Conservation (phyloP, 1,284 basidiomycete species). For the Sanguinoderma infundibulare region DNA sequence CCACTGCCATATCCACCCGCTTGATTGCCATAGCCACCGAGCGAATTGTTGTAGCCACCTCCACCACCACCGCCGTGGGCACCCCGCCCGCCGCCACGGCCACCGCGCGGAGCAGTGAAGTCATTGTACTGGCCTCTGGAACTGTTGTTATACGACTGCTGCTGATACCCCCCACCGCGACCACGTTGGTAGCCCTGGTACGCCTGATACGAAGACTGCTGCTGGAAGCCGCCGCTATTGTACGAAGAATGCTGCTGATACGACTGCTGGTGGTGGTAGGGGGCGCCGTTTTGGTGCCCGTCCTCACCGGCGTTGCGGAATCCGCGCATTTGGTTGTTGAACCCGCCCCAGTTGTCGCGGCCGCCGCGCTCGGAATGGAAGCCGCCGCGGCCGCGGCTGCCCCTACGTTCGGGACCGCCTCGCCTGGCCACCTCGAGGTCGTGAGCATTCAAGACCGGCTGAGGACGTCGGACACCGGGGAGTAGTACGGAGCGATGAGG, state of each 20-base stretch:
- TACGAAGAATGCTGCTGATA: conserved; percentile 22
- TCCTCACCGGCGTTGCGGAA: conserved; percentile 23
- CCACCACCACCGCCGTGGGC: conserved; percentile 8
- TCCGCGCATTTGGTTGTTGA: conserved; percentile 23
- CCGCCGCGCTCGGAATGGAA: conserved; percentile 20
- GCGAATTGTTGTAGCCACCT: conserved; percentile 1
- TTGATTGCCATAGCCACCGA: conserved; percentile 20
- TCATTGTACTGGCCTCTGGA: conserved; percentile 22
- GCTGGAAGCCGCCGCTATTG: conserved; percentile 10
- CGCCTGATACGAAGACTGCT: conserved; percentile 19
- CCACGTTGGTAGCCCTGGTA: conserved; percentile 21
- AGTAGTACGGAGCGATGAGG: conserved; percentile 90
- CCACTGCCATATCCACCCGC: conserved; percentile 32
- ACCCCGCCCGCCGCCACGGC: conserved; percentile 23
- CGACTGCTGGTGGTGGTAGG: conserved; percentile 15
- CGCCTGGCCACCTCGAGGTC: conserved; percentile 75
- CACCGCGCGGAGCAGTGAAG: conserved; percentile 20
- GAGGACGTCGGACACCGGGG: conserved; percentile 69
- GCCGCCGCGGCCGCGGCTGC: conserved; percentile 40
- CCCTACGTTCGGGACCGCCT: conserved; percentile 40
- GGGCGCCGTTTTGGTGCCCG: conserved; percentile 19
- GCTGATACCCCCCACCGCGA: conserved; percentile 21
- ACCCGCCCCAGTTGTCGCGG: conserved; percentile 20
- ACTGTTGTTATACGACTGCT: conserved; percentile 1
- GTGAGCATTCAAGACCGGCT: conserved; percentile 65